Evolutionary conservation across 2,329 filamentous ascomycete genomes (phyloP).

Genomic region (Pseudopyrenochaeta lycopersici): DNA sequence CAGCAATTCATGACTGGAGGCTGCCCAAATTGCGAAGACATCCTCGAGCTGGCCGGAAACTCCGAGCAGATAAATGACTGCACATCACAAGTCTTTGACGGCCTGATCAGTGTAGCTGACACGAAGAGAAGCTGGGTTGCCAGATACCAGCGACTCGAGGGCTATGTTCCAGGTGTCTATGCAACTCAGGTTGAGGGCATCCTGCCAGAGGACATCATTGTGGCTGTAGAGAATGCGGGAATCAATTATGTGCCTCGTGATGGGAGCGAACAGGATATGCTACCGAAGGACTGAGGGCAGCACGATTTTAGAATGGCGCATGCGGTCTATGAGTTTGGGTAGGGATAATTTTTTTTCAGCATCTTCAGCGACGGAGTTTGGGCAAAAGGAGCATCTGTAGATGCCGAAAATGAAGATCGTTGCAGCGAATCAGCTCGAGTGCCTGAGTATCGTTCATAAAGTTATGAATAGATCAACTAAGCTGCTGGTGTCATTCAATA

Average conservation of each 20-base stretch:
- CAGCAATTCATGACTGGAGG: conserved; percentile 83
- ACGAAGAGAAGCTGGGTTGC: conserved; percentile 91
- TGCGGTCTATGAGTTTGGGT: background rate
- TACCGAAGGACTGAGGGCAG: conserved; percentile 36
- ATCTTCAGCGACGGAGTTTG: conserved; percentile 39
- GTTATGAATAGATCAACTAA: too few species aligned
- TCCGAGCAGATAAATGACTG: conserved; percentile 87
- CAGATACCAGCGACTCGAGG: conserved; percentile 92
- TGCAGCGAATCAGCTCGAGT: too few species aligned
- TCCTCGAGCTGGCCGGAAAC: conserved; percentile 82
- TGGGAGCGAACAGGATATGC: conserved; percentile 48
- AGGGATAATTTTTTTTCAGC: conserved; percentile 3
- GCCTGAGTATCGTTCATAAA: too few species aligned
- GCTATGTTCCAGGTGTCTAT: conserved; percentile 88
- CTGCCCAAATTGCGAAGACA: conserved; percentile 96
- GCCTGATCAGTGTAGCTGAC: conserved; percentile 84
- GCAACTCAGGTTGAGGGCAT: conserved; percentile 93
- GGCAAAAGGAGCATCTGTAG: conserved; percentile 15
- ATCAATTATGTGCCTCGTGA: conserved; percentile 66
- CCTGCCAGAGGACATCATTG: conserved; percentile 66
- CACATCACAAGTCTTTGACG: conserved; percentile 96
- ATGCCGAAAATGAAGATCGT: background rate
- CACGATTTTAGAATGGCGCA: background rate
- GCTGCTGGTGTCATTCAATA: too few species aligned
- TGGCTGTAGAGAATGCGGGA: conserved; percentile 65